Conservation (phyloP, 371 early-diverging fungal species). For the Chytridiales sp. region DNA sequence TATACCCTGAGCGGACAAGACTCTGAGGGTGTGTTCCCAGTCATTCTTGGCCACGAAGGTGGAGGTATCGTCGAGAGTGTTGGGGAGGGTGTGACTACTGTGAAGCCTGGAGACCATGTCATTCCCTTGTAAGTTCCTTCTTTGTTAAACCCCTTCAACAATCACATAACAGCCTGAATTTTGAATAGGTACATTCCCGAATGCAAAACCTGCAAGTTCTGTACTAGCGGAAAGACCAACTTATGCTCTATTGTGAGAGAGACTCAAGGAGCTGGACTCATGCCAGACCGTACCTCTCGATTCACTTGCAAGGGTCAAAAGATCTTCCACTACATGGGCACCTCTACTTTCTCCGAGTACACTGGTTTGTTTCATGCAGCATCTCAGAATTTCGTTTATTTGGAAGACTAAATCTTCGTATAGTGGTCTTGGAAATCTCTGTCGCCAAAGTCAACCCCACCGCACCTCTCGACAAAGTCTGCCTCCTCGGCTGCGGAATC, state of each 20-base stretch:
- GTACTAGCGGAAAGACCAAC: conserved; percentile 93
- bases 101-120: conserved; percentile 90
- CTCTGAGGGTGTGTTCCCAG: conserved; percentile 78
- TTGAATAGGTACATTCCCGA: conserved; percentile 47
- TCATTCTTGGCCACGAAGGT: conserved; percentile 94
- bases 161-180: background rate
- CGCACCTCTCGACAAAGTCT: conserved; percentile 79
- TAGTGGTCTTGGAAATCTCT: conserved; percentile 84
- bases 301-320: conserved; percentile 83
- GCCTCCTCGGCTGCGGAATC: conserved; percentile 92
- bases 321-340: conserved; percentile 95
- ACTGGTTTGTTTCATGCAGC: conserved; percentile 52
- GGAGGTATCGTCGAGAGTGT: conserved; percentile 91
- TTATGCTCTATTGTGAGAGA: conserved; percentile 87
- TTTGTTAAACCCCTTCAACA: background rate
- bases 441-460: conserved; percentile 80
- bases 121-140: conserved; percentile 88
- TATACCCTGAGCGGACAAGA: conserved; percentile 88
- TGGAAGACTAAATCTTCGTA: background rate
- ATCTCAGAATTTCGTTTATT: background rate
- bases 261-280: conserved; percentile 92
- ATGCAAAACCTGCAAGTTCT: conserved; percentile 94
- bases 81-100: conserved; percentile 93
- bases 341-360: conserved; percentile 94
- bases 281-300: conserved; percentile 93